Conservation (phyloP, 1,284 basidiomycete species). For the Ustilago esculenta region DNA sequence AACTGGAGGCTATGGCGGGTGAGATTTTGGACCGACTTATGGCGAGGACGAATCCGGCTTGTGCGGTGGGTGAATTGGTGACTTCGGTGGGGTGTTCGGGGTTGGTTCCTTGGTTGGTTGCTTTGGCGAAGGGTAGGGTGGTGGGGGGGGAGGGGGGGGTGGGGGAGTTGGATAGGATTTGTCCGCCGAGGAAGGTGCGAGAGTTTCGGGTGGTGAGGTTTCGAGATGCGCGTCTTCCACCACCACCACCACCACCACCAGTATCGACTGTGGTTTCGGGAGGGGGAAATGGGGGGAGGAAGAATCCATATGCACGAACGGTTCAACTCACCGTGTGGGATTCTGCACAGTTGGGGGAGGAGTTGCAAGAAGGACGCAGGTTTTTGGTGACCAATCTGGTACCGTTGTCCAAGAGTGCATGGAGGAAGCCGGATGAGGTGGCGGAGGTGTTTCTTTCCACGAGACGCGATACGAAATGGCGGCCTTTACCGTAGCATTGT, state of each 20-base stretch:
- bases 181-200: slow-evolving; percentile 81
- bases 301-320: slow-evolving; percentile 38
- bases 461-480: slow-evolving; percentile 74
- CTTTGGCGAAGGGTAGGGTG: slow-evolving; percentile 10
- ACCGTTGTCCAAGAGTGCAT: slow-evolving; percentile 74
- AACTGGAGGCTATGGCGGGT: slow-evolving; percentile 17
- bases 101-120: slow-evolving; percentile 22
- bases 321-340: slow-evolving; percentile 59
- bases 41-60: slow-evolving; percentile 9
- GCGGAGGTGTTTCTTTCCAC: slow-evolving; percentile 76
- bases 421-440: slow-evolving; percentile 73
- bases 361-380: slow-evolving; percentile 27
- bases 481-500: not conserved
- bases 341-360: slow-evolving; percentile 20
- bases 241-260: slow-evolving; percentile 4
- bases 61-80: slow-evolving; percentile 24
- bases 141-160: slow-evolving; percentile 11
- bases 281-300: slow-evolving; percentile 1
- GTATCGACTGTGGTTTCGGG: too few relatives aligned
- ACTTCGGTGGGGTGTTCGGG: slow-evolving; percentile 9
- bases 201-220: slow-evolving; percentile 82
- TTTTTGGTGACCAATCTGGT: slow-evolving; percentile 74
- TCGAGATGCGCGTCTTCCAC: slow-evolving; percentile 72
- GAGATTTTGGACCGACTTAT: slow-evolving; percentile 20
- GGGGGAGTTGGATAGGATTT: slow-evolving; percentile 71